Percentiles rank a stretch among this genome's conserved stretches.
phyloP scores from a whole-genome alignment of 306 rosid genomes.

The Rubus parviflorus region DNA sequence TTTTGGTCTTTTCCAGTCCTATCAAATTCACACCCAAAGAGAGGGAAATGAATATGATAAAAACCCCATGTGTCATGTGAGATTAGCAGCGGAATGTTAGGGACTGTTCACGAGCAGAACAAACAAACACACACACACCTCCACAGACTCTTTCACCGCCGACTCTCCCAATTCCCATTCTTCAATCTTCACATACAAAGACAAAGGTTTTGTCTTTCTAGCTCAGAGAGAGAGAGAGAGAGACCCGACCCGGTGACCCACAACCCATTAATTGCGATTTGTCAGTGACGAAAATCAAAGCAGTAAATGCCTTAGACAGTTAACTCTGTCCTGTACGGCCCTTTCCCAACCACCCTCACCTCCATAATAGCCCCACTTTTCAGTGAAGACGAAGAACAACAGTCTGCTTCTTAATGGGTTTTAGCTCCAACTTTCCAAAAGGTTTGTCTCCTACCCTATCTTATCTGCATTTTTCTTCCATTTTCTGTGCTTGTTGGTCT shows the following conservation, averaged over 20 bases:
- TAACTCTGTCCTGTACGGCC: slow-evolving; percentile 26
- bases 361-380: slow-evolving; percentile 22
- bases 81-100: neutral
- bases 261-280: slow-evolving; percentile 33
- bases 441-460: slow-evolving; percentile 22
- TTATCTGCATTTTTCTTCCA: slow-evolving; percentile 17
- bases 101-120: neutral
- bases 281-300: slow-evolving; percentile 21
- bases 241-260: slow-evolving; percentile 10
- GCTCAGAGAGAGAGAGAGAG: neutral
- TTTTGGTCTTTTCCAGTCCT: neutral
- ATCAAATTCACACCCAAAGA: neutral
- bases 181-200: neutral
- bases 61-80: slow-evolving; percentile 7
- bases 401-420: neutral
- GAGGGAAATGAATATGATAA: neutral
- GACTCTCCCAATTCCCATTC: neutral
- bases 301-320: slow-evolving; percentile 32
- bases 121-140: neutral
- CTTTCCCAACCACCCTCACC: slow-evolving; percentile 38
- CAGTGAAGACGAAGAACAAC: slow-evolving; percentile 12
- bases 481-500: slow-evolving; percentile 21
- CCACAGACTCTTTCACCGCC: neutral
- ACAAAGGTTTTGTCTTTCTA: neutral
- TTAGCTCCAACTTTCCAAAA: slow-evolving; percentile 15